Evolutionary conservation across 1,284 basidiomycete genomes (phyloP).

Genomic region (Phlebopus sp.): DNA sequence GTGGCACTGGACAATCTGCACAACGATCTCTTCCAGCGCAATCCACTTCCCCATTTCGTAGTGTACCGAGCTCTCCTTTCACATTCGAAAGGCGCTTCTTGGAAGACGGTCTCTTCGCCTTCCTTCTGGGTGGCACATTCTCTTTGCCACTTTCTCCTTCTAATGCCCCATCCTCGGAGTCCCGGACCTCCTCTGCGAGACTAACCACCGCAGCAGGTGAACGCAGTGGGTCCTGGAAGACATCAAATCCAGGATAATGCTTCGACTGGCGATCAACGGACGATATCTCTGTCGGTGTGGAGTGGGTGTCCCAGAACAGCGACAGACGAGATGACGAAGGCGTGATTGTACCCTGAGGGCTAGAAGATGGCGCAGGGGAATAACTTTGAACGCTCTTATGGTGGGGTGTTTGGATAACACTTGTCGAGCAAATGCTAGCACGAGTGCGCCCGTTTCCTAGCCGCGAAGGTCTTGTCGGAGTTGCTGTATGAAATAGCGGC

Average conservation of each 20-base stretch:
- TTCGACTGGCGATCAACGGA: slow-evolving; percentile 53
- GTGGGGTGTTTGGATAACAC: neutral
- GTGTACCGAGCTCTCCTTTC: slow-evolving; percentile 18
- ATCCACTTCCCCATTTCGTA: slow-evolving; percentile 16
- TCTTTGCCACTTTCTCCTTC: slow-evolving; percentile 49
- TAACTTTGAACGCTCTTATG: slow-evolving; percentile 14
- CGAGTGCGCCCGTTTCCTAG: slow-evolving; percentile 24
- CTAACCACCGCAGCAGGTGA: slow-evolving; percentile 2
- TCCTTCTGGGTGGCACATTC: slow-evolving; percentile 47
- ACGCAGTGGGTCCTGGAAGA: slow-evolving; percentile 49
- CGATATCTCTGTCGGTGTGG: slow-evolving; percentile 35
- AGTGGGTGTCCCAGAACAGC: slow-evolving; percentile 27
- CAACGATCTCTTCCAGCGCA: slow-evolving; percentile 15
- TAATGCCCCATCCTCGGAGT: slow-evolving; percentile 19
- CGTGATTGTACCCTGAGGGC: slow-evolving; percentile 11
- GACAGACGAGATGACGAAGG: slow-evolving; percentile 19
- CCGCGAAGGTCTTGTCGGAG: slow-evolving; percentile 22
- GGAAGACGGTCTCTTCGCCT: slow-evolving; percentile 37
- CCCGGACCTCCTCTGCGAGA: slow-evolving; percentile 9
- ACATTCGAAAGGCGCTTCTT: slow-evolving; percentile 22
- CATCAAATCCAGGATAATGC: slow-evolving; percentile 72
- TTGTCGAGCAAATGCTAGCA: neutral
- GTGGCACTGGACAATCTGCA: slow-evolving; percentile 17
- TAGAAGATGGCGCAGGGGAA: neutral
- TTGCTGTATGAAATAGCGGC: slow-evolving; percentile 13